These are phyloP conservation scores for Bipolaris sorokiniana DNA, from an alignment of 2,329 filamentous ascomycete genomes.

Conservation along the genomic window DNA sequence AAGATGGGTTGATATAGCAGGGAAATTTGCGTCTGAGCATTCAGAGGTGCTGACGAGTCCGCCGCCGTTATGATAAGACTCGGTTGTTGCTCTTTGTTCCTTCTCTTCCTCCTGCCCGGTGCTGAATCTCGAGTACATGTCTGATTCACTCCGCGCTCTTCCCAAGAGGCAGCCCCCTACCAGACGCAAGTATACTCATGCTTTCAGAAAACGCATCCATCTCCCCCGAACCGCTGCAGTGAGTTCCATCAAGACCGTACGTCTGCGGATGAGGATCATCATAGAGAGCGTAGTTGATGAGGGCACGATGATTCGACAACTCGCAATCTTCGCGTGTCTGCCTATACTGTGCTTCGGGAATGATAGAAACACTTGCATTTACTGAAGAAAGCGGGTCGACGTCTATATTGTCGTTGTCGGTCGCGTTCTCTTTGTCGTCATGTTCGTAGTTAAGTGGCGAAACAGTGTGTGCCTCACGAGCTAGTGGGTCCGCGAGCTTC, in stretches of 20 bases:
- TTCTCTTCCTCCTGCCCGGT: no score
- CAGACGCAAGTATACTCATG: slow-evolving; percentile 17
- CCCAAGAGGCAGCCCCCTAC: slow-evolving; percentile 8
- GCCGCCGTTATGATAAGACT: no score
- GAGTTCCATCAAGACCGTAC: slow-evolving; percentile 25
- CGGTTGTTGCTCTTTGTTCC: no score
- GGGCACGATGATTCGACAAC: neutral
- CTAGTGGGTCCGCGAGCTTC: slow-evolving; percentile 26
- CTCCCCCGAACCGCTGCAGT: slow-evolving; percentile 6
- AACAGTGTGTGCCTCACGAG: slow-evolving; percentile 21
- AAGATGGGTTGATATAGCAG: no score
- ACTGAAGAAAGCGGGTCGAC: slow-evolving; percentile 4
- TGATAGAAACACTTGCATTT: slow-evolving; percentile 17
- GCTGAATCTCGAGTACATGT: neutral
- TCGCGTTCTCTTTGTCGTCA: slow-evolving; percentile 32
- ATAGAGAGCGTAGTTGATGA: slow-evolving; percentile 18
- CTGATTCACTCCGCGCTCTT: neutral
- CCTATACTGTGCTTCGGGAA: slow-evolving; percentile 23
- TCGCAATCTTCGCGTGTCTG: slow-evolving; percentile 11
- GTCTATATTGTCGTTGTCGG: slow-evolving; percentile 4
- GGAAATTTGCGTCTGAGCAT: neutral
- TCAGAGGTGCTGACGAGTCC: neutral
- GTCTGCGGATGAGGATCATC: slow-evolving; percentile 3
- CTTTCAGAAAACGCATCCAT: neutral
- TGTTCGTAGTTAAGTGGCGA: slow-evolving; percentile 28